Evolutionary conservation across 163 green algal species (phyloP), one percentile per base, ranked within the genome.

Genomic region (Volvox carteri): DNA sequence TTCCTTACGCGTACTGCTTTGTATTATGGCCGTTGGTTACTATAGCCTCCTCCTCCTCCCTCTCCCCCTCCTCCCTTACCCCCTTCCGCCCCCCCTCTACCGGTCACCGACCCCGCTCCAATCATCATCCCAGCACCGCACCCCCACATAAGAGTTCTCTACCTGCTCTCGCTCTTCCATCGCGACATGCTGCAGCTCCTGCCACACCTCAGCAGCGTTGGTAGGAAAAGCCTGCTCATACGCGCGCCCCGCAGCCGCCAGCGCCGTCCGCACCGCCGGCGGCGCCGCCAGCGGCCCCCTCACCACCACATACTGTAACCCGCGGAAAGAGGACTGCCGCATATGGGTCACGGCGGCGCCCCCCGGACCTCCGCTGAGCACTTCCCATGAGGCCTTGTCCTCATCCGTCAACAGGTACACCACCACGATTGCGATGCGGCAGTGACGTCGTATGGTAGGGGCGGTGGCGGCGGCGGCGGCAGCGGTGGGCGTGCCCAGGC

Each of bases 191-290:
- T n/a, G 60, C 6, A 70, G 56, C 62, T 86, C 79, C 2, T 33
- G 58, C 44, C 30, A 67, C 14, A 86, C 56, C 60, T 70, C 23
- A 0, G n/a, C 60, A 0, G 44, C 79, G 42, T 12, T 54, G 23
- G 1, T 67, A 2, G 81, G 81, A 33, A 87, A 87, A 2, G 81
- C 81, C 33, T 48, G 39, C 65, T 79, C 67, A 35, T 87, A 87
- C 33, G 12, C 3, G 21, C 9, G 18, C 6, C 46, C 81, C 21
- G 81, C 65, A 12, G 33, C 81, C 19, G n/a, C 25, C 81, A 87
- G 46, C 62, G 48, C 65, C 42, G 46, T 21, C 5, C 58, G 81
- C 46, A 42, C 81, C 2, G 48, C 28, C 46, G 67, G 46, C 46
- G 81, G 81, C 46, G 81, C 81, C 7, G 81, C 81, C 33, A 25